Evolutionary conservation across 306 rosid genomes (phyloP).

Genomic region (Fragaria ananassa): DNA sequence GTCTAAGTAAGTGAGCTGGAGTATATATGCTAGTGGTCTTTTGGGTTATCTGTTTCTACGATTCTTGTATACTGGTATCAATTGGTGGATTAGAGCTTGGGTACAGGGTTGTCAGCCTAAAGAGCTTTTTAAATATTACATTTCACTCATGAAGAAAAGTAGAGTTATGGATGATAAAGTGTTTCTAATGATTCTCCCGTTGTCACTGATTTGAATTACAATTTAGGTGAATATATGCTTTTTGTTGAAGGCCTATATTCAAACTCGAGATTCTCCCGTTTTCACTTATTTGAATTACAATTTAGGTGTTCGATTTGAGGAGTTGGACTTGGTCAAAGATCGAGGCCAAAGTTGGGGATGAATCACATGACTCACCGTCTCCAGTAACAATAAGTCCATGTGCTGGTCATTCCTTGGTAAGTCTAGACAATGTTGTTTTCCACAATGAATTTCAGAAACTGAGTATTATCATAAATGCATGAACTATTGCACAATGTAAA

Average conservation of each 20-base stretch:
- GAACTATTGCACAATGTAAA: neutral
- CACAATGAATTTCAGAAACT: neutral
- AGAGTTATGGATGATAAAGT: neutral
- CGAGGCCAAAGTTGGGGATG: slow-evolving; percentile 54
- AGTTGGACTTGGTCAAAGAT: slow-evolving; percentile 87
- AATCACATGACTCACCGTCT: slow-evolving; percentile 43
- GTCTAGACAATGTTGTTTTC: slow-evolving; percentile 28
- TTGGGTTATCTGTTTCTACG: neutral
- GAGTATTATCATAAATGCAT: neutral
- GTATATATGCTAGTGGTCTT: neutral
- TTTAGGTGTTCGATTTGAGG: slow-evolving; percentile 85
- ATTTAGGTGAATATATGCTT: neutral
- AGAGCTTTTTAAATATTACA: neutral
- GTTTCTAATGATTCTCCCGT: neutral
- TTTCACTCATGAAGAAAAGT: neutral
- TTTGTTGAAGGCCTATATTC: neutral
- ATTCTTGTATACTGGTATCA: neutral
- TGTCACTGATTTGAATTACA: too few species aligned
- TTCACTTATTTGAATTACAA: slow-evolving; percentile 7
- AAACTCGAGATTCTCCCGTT: neutral
- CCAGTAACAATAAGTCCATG: slow-evolving; percentile 54
- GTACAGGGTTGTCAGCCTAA: neutral
- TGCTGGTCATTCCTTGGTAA: slow-evolving; percentile 95
- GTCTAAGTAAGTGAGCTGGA: slow-evolving; percentile 1
- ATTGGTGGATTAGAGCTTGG: neutral